Conservation (phyloP, 2,329 filamentous ascomycete species). For the Massarina eburnea region DNA sequence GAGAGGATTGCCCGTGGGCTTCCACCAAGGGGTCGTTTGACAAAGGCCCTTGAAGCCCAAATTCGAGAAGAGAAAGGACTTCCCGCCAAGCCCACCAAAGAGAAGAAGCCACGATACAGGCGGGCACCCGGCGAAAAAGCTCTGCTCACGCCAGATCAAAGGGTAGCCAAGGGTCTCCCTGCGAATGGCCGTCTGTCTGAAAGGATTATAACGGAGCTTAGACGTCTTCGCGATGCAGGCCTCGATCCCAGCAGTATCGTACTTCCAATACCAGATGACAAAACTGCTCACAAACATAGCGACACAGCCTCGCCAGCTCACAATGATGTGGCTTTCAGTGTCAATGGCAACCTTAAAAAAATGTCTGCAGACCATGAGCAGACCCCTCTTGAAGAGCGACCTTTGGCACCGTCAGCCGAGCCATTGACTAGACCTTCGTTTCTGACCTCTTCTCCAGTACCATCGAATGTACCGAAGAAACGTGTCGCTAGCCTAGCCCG, state of each 20-base stretch:
- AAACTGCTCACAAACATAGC: too few relatives aligned
- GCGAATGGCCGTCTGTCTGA: slow-evolving; percentile 27
- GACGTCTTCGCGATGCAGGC: slow-evolving; percentile 17
- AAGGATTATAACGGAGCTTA: slow-evolving; percentile 26
- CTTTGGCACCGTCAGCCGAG: not conserved
- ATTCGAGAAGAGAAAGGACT: slow-evolving; percentile 20
- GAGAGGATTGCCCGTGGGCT: slow-evolving; percentile 29
- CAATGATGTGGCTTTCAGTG: not conserved
- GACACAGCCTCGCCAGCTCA: not conserved
- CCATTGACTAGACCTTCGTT: not conserved
- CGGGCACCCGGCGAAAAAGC: slow-evolving; percentile 18
- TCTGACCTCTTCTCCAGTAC: not conserved
- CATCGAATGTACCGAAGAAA: not conserved
- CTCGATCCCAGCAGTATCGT: not conserved
- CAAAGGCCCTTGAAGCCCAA: slow-evolving; percentile 23
- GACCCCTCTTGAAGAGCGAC: not conserved
- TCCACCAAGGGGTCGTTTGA: slow-evolving; percentile 25
- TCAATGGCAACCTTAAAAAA: not conserved
- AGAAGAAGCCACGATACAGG: slow-evolving; percentile 17
- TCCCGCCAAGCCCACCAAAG: slow-evolving; percentile 3
- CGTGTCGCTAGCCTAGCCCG: not conserved
- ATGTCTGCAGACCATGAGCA: not conserved
- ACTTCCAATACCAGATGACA: not conserved
- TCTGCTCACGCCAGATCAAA: slow-evolving; percentile 28
- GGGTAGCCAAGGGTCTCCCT: slow-evolving; percentile 25